Percentiles rank a stretch among this genome's conserved stretches.
phyloP scores from a whole-genome alignment of 768 basidiomycete species.

The Russula earlei region DNA sequence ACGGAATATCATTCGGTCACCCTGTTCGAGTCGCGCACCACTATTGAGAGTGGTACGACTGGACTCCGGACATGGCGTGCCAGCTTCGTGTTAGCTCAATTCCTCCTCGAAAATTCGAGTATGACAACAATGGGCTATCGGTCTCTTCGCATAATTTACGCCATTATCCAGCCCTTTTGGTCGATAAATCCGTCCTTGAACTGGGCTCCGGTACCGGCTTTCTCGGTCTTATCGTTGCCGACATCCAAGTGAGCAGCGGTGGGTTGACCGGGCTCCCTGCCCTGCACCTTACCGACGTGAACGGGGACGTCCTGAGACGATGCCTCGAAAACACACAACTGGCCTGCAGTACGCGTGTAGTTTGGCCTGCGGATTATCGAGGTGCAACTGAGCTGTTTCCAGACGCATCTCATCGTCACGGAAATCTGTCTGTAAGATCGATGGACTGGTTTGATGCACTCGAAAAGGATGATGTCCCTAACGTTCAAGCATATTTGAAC shows the following conservation, averaged over 20 bases:
- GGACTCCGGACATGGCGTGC: slow-evolving; percentile 76
- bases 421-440: slow-evolving; percentile 33
- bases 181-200: slow-evolving; percentile 47
- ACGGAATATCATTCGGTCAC: slow-evolving; percentile 38
- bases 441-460: slow-evolving; percentile 62
- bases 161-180: slow-evolving; percentile 33
- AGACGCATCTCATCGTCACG: slow-evolving; percentile 51
- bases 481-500: slow-evolving; percentile 29
- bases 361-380: too few relatives aligned
- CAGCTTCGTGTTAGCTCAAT: slow-evolving; percentile 54
- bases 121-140: slow-evolving; percentile 1
- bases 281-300: slow-evolving; percentile 47
- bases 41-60: slow-evolving; percentile 68
- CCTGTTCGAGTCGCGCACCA: slow-evolving; percentile 62
- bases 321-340: slow-evolving; percentile 53
- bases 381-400: not conserved
- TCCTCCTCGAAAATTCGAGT: slow-evolving; percentile 52
- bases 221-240: slow-evolving; percentile 52
- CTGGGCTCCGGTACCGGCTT: slow-evolving; percentile 74
- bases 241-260: slow-evolving; percentile 37
- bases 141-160: not conserved
- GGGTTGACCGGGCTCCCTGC: not conserved
- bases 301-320: slow-evolving; percentile 50
- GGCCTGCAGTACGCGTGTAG: slow-evolving; percentile 1
- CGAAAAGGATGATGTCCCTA: slow-evolving; percentile 22